Conservation (phyloP, 345 rosid species). For the Ceriops tagal region DNA sequence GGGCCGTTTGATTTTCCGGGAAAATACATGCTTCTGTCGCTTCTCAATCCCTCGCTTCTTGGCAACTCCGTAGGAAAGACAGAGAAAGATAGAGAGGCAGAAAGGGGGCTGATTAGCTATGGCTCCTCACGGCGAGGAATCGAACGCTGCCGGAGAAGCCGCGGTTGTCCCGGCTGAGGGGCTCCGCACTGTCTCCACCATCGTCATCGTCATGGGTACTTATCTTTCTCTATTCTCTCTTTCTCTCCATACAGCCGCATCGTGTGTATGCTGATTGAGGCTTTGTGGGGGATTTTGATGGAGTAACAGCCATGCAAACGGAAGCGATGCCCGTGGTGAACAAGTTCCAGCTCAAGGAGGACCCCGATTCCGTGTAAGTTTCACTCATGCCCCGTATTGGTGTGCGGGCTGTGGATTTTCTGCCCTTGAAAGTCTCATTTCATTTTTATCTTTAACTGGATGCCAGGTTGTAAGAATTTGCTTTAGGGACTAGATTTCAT, state of each 20-base stretch:
- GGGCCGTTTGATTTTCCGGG: neutral
- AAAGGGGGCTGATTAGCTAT: conserved; percentile 22
- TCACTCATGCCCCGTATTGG: neutral
- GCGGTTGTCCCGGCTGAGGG: conserved; percentile 29
- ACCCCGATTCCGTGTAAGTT: conserved; percentile 52
- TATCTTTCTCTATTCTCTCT: neutral
- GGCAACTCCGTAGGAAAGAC: neutral
- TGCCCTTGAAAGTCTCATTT: neutral
- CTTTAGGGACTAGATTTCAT: neutral
- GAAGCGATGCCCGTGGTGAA: conserved; percentile 82
- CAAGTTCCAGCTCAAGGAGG: conserved; percentile 56
- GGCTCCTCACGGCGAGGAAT: conserved; percentile 59
- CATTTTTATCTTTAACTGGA: conserved; percentile 1
- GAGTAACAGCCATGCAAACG: conserved; percentile 70
- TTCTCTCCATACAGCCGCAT: neutral
- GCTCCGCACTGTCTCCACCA: conserved; percentile 45
- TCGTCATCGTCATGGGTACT: conserved; percentile 75
- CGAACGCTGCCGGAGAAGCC: conserved; percentile 36
- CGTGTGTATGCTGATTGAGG: neutral
- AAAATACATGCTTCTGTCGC: neutral
- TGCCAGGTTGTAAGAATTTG: neutral
- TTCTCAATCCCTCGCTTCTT: neutral
- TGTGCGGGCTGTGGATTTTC: neutral
- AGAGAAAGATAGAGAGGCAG: neutral
- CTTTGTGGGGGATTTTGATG: neutral